Percentiles rank a stretch among this genome's conserved stretches.
These are phyloP conservation scores for Penicillium tannophilum DNA, from an alignment of 495 filamentous ascomycete genomes.

Conservation along the genomic window DNA sequence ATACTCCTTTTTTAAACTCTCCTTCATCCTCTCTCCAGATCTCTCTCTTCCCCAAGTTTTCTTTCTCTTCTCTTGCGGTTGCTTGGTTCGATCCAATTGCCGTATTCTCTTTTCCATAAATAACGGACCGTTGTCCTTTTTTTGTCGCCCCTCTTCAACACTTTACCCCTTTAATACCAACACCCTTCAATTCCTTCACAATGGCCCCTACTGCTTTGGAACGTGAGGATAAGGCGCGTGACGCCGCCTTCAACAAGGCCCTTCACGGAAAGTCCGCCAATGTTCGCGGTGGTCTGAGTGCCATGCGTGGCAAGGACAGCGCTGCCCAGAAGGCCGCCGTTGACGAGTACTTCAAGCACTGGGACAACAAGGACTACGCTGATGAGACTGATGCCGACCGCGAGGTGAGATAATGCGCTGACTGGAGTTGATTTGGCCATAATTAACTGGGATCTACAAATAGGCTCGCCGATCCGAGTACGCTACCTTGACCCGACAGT, in stretches of 20 bases:
- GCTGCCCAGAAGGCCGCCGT: constrained; percentile 84
- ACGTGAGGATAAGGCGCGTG: constrained; percentile 80
- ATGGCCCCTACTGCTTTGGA: constrained; percentile 80
- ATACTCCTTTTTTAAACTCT: constrained; percentile 10
- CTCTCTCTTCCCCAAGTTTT: constrained; percentile 5
- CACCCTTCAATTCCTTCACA: constrained; percentile 30
- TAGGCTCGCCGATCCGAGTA: constrained; percentile 86
- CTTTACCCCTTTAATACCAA: constrained; percentile 29
- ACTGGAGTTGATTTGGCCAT: background rate
- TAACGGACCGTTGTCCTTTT: constrained; percentile 6
- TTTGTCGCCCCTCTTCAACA: constrained; percentile 16
- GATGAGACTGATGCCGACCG: constrained; percentile 81
- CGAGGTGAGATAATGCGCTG: constrained; percentile 54
- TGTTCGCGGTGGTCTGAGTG: constrained; percentile 70
- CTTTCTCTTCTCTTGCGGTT: constrained; percentile 12
- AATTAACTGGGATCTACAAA: constrained; percentile 4
- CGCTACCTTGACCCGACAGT: constrained; percentile 93
- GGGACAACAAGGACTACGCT: constrained; percentile 85
- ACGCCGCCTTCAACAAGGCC: constrained; percentile 91
- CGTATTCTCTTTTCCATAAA: background rate
- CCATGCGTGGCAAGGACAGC: constrained; percentile 84
- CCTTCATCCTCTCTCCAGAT: constrained; percentile 8
- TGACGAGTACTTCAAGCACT: constrained; percentile 99
- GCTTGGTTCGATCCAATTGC: background rate
- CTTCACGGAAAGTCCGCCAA: constrained; percentile 85